A percentile compares a stretch with the other conserved stretches of the same genome.
Conservation (phyloP, 257 asterid species). For the Cruciata laevipes region DNA sequence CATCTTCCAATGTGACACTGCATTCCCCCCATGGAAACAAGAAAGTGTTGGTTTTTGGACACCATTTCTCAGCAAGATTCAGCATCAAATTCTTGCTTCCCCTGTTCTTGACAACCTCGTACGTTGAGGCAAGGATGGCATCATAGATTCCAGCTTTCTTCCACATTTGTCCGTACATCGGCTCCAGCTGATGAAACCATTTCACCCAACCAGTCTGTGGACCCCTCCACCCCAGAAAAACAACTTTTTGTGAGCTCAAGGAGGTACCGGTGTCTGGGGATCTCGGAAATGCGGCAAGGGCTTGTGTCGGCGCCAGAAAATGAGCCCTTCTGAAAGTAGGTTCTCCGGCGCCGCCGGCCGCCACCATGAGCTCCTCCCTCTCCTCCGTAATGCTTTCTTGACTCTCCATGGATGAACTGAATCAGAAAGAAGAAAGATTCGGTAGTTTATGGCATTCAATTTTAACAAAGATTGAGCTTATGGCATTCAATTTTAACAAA, state of each 20-base stretch:
- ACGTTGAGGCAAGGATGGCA: constrained; percentile 19
- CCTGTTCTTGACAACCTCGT: background rate
- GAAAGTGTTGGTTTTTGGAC: constrained; percentile 28
- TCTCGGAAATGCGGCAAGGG: constrained; percentile 10
- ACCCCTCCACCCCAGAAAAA: background rate
- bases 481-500: too few relatives aligned
- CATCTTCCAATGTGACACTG: constrained; percentile 37
- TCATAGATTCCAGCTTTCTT: constrained; percentile 29
- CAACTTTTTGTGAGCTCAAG: background rate
- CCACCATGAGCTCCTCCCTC: background rate
- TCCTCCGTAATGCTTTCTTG: background rate
- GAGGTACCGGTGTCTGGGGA: constrained; percentile 13
- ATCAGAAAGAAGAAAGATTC: too few relatives aligned
- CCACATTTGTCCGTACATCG: constrained; percentile 21
- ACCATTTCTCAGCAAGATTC: constrained; percentile 19
- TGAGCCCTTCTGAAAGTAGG: constrained; percentile 20
- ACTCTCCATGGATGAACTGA: too few relatives aligned
- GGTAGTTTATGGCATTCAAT: too few relatives aligned
- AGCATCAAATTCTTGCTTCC: background rate
- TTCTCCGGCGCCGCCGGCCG: constrained; percentile 17
- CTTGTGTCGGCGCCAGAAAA: constrained; percentile 17
- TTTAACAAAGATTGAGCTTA: too few relatives aligned
- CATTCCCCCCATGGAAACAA: constrained; percentile 48
- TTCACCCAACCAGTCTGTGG: constrained; percentile 21
- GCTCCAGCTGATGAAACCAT: constrained; percentile 24